A percentile compares a stretch with the other conserved stretches of the same genome.
Evolutionary conservation across 2,329 filamentous ascomycete genomes (phyloP).

Genomic region (Epichloe scottii): DNA sequence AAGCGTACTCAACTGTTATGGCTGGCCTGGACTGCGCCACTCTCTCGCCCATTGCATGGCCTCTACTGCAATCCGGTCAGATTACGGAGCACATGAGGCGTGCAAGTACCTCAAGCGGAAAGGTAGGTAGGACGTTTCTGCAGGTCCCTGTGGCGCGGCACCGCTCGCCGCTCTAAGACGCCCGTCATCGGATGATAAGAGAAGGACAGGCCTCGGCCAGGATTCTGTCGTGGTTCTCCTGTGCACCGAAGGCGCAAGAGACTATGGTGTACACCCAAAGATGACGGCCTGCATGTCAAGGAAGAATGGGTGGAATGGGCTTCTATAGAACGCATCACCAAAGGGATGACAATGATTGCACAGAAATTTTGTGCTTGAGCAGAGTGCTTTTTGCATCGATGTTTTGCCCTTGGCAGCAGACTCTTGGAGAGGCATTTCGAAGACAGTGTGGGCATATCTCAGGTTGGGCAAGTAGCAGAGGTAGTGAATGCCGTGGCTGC

Average conservation of each 20-base stretch:
- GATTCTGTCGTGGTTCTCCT: conserved; percentile 52
- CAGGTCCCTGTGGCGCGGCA: conserved; percentile 53
- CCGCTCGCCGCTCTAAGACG: conserved; percentile 42
- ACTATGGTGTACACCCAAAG: conserved; percentile 37
- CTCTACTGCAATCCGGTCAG: conserved; percentile 43
- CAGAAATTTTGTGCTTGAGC: conserved; percentile 16
- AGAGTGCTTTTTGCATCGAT: background rate
- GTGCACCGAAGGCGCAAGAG: conserved; percentile 45
- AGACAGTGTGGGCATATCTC: background rate
- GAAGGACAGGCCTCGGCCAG: conserved; percentile 23
- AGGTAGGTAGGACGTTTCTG: conserved; percentile 34
- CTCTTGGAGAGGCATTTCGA: no score
- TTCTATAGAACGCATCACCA: conserved; percentile 24
- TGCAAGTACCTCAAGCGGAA: conserved; percentile 36
- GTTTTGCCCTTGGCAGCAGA: no score
- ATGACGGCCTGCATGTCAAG: conserved; percentile 35
- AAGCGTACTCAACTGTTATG: no score
- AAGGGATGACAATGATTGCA: conserved; percentile 15
- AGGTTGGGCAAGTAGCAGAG: background rate
- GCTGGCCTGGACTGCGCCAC: conserved; percentile 67
- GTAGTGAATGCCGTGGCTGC: background rate
- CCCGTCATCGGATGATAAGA: conserved; percentile 23
- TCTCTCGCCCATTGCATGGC: conserved; percentile 53
- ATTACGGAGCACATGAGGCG: conserved; percentile 48
- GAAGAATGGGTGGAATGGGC: conserved; percentile 36